Conservation (phyloP, 177 flowering plant species). For the Vitis hybrid region DNA sequence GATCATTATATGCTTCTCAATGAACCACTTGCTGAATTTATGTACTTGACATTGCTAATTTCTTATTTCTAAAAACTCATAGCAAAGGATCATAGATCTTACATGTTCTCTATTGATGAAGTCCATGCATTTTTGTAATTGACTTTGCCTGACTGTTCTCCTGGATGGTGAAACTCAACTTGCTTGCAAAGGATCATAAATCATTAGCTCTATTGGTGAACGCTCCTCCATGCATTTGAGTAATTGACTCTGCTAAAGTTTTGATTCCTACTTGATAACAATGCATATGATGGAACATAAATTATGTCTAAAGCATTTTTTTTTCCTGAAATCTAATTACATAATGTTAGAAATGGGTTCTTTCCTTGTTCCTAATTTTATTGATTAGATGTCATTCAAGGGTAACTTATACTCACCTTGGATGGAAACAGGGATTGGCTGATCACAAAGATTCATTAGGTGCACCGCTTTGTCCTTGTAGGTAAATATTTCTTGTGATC, state of each 20-base stretch:
- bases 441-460: slow-evolving; percentile 95
- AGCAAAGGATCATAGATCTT: too few species aligned
- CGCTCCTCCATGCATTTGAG: too few species aligned
- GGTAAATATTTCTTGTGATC: slow-evolving; percentile 42
- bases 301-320: too few species aligned
- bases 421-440: slow-evolving; percentile 76
- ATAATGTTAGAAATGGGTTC: background rate
- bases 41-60: background rate
- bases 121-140: background rate
- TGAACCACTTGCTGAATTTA: background rate
- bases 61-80: background rate
- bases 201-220: too few species aligned
- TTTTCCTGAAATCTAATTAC: too few species aligned
- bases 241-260: background rate
- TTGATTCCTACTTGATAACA: background rate
- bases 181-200: too few species aligned
- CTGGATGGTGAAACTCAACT: too few species aligned
- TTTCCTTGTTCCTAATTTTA: background rate
- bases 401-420: background rate
- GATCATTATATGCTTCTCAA: too few species aligned
- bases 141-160: background rate
- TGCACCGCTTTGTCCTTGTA: slow-evolving; percentile 98
- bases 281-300: background rate
- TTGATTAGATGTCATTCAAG: background rate
- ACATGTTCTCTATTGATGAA: too few species aligned